phyloP scores from a whole-genome alignment of 169 alveolate genomes.

The Eimeria mitis region DNA sequence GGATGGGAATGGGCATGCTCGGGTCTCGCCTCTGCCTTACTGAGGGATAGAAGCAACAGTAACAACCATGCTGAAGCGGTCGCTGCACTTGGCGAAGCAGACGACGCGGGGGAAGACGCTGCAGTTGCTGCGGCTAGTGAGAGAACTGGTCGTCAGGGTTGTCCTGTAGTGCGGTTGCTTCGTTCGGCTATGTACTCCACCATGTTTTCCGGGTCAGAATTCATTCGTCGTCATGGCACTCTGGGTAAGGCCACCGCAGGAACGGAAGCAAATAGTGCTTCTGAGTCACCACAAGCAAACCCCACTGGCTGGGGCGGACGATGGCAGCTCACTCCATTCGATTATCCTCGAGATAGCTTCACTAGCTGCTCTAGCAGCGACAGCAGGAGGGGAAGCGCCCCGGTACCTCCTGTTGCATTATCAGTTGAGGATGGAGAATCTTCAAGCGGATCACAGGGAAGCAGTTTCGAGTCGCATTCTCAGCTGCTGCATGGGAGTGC shows the following conservation, averaged over 20 bases:
- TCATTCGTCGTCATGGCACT: conserved; percentile 10
- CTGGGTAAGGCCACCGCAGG: neutral
- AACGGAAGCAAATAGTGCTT: neutral
- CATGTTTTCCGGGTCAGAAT: neutral
- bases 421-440: neutral
- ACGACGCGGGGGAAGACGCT: neutral
- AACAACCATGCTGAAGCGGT: neutral
- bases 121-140: conserved; percentile 38
- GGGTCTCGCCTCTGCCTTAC: conserved; percentile 14
- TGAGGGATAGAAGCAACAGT: neutral
- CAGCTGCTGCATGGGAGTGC: neutral
- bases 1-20: conserved; percentile 30
- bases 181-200: conserved; percentile 24
- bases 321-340: conserved; percentile 48
- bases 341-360: conserved; percentile 2
- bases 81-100: neutral
- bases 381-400: neutral
- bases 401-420: neutral
- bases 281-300: conserved; percentile 9
- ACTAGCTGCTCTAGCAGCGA: conserved; percentile 35
- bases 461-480: neutral
- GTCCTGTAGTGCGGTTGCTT: conserved; percentile 3
- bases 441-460: neutral
- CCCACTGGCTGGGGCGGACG: conserved; percentile 50
- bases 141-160: neutral